These are phyloP conservation scores for Metschnikowia hibisci DNA, from an alignment of 805 yeast species.

Conservation along the genomic window DNA sequence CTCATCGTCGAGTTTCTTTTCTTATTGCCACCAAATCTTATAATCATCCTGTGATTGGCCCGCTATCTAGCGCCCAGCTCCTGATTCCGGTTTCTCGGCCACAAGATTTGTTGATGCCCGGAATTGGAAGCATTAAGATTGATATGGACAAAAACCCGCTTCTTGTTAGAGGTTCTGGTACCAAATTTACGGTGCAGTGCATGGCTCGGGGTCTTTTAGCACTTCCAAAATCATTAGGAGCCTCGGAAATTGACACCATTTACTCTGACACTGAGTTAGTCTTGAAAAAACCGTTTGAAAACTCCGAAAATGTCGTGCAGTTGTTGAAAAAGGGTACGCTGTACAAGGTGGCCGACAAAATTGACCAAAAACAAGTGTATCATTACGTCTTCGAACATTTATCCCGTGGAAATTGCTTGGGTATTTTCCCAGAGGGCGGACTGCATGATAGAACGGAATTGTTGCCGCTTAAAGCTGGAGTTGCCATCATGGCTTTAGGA, in stretches of 20 bases:
- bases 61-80: slow-evolving; percentile 68
- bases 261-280: slow-evolving; percentile 66
- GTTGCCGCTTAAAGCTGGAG: slow-evolving; percentile 93
- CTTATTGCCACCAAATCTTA: slow-evolving; percentile 82
- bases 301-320: slow-evolving; percentile 40
- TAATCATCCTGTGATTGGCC: slow-evolving; percentile 63
- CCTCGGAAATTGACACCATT: slow-evolving; percentile 63
- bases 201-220: slow-evolving; percentile 65
- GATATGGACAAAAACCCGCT: slow-evolving; percentile 52
- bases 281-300: slow-evolving; percentile 66
- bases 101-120: slow-evolving; percentile 73
- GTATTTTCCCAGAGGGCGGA: slow-evolving; percentile 98
- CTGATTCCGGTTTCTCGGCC: slow-evolving; percentile 91
- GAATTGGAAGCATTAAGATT: slow-evolving; percentile 60
- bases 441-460: slow-evolving; percentile 92
- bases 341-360: slow-evolving; percentile 73
- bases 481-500: slow-evolving; percentile 96
- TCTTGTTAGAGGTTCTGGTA: slow-evolving; percentile 58
- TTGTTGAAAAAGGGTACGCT: slow-evolving; percentile 49
- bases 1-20: slow-evolving; percentile 70
- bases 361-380: slow-evolving; percentile 83
- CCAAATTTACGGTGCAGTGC: slow-evolving; percentile 63
- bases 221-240: slow-evolving; percentile 74
- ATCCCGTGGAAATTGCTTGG: slow-evolving; percentile 75
- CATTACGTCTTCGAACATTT: slow-evolving; percentile 81